Evolutionary conservation across 192 early-diverging fungal species (phyloP).

Genomic region (Coemansia sp.): DNA sequence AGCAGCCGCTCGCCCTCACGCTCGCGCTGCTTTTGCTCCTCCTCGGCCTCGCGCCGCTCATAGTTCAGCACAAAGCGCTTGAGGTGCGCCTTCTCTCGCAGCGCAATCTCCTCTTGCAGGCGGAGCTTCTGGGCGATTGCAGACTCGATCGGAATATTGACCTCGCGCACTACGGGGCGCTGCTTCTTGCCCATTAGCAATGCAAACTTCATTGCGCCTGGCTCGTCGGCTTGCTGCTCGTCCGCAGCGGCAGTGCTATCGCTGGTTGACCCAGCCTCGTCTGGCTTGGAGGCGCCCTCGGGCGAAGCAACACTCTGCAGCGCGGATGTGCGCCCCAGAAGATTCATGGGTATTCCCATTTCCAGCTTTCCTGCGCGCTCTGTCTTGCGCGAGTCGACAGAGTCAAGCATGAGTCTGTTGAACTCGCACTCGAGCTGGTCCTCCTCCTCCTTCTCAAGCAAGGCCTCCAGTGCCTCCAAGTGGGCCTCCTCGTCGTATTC

Average conservation of each 20-base stretch:
- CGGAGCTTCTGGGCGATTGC: constrained; percentile 80
- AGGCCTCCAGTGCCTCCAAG: constrained; percentile 71
- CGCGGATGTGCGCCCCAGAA: constrained; percentile 43
- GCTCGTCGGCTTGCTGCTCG: constrained; percentile 8
- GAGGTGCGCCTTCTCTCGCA: constrained; percentile 86
- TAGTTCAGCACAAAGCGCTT: constrained; percentile 93
- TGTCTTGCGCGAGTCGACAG: constrained; percentile 77
- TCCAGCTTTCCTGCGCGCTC: constrained; percentile 71
- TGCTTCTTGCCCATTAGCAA: constrained; percentile 55
- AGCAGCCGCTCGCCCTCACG: constrained; percentile 11
- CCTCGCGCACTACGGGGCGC: constrained; percentile 32
- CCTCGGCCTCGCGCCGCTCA: constrained; percentile 61
- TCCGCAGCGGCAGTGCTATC: neutral
- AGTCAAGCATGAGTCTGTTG: constrained; percentile 90
- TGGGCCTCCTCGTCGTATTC: constrained; percentile 45
- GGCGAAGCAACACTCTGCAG: constrained; percentile 3
- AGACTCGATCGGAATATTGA: constrained; percentile 62
- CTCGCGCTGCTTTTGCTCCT: constrained; percentile 25
- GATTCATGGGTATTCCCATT: constrained; percentile 83
- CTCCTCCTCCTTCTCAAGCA: constrained; percentile 74
- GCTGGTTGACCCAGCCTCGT: neutral
- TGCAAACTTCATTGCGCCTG: constrained; percentile 36
- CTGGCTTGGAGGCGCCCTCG: neutral
- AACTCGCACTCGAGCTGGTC: constrained; percentile 91
- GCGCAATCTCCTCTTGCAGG: constrained; percentile 84